Base-by-base conservation (phyloP, 1,284 basidiomycete species). In the Singerocomus rubriflavus region DNA sequence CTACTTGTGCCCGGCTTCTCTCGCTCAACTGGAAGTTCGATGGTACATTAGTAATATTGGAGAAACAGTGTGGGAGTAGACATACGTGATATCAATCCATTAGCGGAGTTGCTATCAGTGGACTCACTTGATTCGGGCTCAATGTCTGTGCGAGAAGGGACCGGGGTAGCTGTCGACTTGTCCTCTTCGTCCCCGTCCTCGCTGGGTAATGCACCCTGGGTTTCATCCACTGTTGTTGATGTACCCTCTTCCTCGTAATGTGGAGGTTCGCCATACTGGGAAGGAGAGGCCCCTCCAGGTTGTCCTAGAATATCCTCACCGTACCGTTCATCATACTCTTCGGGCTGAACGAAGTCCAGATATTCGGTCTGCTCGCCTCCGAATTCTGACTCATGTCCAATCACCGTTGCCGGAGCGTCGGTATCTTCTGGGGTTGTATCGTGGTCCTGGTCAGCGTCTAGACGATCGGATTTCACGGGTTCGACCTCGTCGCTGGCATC, bases 381-480 rank as follows among this genome's bases (percentile, higher is more conserved):
- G 13, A 56, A 59, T 34, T 62, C 54, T 9, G 42, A 47, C 25
- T 33, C 53, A 2, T 48, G 62, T 10, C 37, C 51, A 10, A 42
- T 41, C 25, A 50, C 44, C 6, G 52, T 52, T 13, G 45, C 46
- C 13, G 44, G 21, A 21, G 54, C 44, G n/a, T 60, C 60, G 4
- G 52, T 58, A 41, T 58, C 61, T 44, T 56, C 57, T 33, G 38
- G 36, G 6, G 44, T 50, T 40, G 37, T 43, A 21, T 48, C 62
- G 41, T 73, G 69, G 37, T 65, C 53, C 42, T 58, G 62, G 53
- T 68, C 65, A 40, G 66, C 68, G 50, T 72, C 68, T n/a, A 67
- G 57, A 25, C 16, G 50, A 40, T 63, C 60, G 30, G 52, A 51
- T 30, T 60, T 57, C 16, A 46, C 17, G 34, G 48, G 46, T 48